These are phyloP conservation scores for Sporothrix curviconia DNA, from an alignment of 2,329 filamentous ascomycete genomes.

Conservation along the genomic window DNA sequence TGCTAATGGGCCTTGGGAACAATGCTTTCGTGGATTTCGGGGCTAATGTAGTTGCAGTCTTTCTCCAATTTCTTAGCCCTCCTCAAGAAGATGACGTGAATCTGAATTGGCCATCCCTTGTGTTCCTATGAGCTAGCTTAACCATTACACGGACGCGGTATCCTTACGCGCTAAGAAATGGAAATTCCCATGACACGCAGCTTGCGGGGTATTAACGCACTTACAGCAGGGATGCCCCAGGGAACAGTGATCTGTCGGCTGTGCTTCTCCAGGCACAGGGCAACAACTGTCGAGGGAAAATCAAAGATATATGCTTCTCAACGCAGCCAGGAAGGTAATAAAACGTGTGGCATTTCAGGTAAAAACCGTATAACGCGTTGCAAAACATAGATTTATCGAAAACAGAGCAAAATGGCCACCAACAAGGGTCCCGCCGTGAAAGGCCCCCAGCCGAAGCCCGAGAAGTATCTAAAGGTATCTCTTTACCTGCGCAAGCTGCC, in stretches of 20 bases:
- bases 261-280: neutral
- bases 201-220: neutral
- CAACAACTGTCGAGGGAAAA: neutral
- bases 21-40: too few species aligned
- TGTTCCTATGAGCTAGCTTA: neutral
- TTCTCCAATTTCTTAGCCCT: neutral
- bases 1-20: too few species aligned
- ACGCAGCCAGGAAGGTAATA: too few species aligned
- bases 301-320: too few species aligned
- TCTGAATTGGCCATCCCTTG: neutral
- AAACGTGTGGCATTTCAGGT: too few species aligned
- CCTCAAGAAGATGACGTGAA: neutral
- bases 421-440: neutral
- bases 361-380: too few species aligned
- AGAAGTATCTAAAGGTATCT: constrained; percentile 22
- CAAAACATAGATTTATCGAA: too few species aligned
- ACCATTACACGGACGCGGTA: constrained; percentile 3
- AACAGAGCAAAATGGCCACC: neutral
- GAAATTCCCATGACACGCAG: neutral
- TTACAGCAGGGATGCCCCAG: neutral
- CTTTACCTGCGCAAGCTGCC: constrained; percentile 25
- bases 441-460: constrained; percentile 15
- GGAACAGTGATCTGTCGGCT: neutral
- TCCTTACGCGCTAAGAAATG: neutral
- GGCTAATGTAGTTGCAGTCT: too few species aligned